A percentile compares a stretch with the other conserved stretches of the same genome.
phyloP scores from a whole-genome alignment of 2,329 filamentous ascomycete species.

The Triangularia verruculosa region DNA sequence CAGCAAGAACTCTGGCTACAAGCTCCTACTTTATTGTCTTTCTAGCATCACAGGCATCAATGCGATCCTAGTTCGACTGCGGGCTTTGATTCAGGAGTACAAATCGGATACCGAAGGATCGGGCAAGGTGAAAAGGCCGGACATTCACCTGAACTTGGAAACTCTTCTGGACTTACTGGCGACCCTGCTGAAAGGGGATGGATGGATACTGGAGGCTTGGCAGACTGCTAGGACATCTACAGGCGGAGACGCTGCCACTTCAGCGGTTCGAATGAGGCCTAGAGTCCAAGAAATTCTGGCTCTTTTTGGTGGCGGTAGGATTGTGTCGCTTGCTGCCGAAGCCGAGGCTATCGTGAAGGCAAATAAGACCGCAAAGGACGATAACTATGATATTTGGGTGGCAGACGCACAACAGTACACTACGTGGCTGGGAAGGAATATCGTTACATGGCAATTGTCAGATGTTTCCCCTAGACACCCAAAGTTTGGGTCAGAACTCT shows the following conservation, averaged over 20 bases:
- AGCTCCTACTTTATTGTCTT: conserved; percentile 61
- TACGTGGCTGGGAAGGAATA: conserved; percentile 67
- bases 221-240: neutral
- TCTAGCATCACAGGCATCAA: conserved; percentile 74
- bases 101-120: conserved; percentile 33
- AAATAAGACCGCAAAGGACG: conserved; percentile 30
- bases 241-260: conserved; percentile 21
- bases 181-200: conserved; percentile 39
- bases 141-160: conserved; percentile 43
- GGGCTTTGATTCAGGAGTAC: conserved; percentile 54
- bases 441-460: conserved; percentile 45
- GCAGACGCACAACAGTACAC: conserved; percentile 63
- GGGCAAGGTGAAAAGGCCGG: conserved; percentile 39
- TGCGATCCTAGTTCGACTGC: conserved; percentile 68
- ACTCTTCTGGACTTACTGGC: conserved; percentile 46
- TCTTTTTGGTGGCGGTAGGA: conserved; percentile 47
- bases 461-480: conserved; percentile 35
- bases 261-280: conserved; percentile 31
- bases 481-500: conserved; percentile 45
- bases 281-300: conserved; percentile 44
- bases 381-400: conserved; percentile 51
- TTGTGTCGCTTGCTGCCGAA: conserved; percentile 52
- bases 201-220: conserved; percentile 41
- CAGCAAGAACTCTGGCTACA: conserved; percentile 37
- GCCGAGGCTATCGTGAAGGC: conserved; percentile 50